A percentile compares a stretch with the other conserved stretches of the same genome.
Evolutionary conservation across 352 stramenopile species (phyloP).

Genomic region (Phytophthora citricola): DNA sequence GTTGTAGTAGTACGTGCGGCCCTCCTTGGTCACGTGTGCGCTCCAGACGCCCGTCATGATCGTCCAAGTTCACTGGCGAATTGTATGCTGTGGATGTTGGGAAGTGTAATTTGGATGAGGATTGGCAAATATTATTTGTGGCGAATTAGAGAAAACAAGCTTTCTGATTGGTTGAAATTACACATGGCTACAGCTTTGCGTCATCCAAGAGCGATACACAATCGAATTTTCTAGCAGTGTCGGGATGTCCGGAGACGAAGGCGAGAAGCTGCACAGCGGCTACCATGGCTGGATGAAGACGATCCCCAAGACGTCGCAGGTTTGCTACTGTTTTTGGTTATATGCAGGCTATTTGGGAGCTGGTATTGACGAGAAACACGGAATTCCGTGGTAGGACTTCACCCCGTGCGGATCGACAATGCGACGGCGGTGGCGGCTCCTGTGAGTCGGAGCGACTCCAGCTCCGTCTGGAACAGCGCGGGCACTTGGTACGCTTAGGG

Average conservation of each 20-base stretch:
- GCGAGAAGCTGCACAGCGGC: constrained; percentile 76
- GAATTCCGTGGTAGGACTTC: constrained; percentile 62
- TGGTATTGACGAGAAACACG: background rate
- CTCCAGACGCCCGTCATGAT: constrained; percentile 70
- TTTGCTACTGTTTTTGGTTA: constrained; percentile 12
- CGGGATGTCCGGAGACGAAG: constrained; percentile 64
- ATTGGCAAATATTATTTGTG: constrained; percentile 18
- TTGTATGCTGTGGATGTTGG: constrained; percentile 5
- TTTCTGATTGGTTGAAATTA: constrained; percentile 11
- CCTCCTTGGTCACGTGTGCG: constrained; percentile 88
- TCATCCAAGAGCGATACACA: constrained; percentile 13
- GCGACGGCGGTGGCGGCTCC: constrained; percentile 17
- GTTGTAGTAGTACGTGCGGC: constrained; percentile 91
- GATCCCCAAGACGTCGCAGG: constrained; percentile 83
- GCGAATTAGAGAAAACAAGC: constrained; percentile 7
- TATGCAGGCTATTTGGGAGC: too few relatives aligned
- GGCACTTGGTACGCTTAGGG: constrained; percentile 73
- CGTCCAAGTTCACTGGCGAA: constrained; percentile 3
- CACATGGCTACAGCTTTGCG: constrained; percentile 1
- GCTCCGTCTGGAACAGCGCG: constrained; percentile 83
- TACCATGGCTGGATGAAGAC: constrained; percentile 91
- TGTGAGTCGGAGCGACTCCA: constrained; percentile 38
- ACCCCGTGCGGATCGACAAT: constrained; percentile 74
- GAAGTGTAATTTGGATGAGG: background rate
- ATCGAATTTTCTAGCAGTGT: constrained; percentile 33